Conservation (phyloP, 2,329 filamentous ascomycete species). For the Onygena corvina region DNA sequence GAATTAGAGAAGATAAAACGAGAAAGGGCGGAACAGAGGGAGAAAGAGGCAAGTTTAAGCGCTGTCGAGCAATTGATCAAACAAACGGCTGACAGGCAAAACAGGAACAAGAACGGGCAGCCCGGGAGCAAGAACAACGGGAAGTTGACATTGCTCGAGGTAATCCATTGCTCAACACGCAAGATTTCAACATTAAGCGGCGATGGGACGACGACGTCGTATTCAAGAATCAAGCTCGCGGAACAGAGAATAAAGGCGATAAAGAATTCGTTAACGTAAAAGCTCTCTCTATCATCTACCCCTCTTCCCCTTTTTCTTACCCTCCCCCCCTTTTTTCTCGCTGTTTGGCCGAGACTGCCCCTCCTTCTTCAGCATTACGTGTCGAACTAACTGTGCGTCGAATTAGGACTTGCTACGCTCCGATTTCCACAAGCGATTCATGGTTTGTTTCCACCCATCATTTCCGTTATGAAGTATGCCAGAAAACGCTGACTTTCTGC, state of each 20-base stretch:
- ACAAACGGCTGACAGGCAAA: not conserved
- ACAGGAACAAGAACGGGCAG: conserved; percentile 66
- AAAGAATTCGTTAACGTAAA: conserved; percentile 91
- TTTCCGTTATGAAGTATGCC: not conserved
- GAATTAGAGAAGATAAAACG: conserved; percentile 90
- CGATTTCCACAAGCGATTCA: conserved; percentile 96
- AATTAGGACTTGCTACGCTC: conserved; percentile 72
- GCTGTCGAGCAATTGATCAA: not conserved
- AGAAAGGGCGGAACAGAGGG: conserved; percentile 68
- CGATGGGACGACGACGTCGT: conserved; percentile 98
- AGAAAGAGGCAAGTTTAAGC: conserved; percentile 47
- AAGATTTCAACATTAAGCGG: conserved; percentile 76
- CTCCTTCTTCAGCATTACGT: not conserved
- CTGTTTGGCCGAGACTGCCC: not conserved
- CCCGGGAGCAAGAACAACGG: conserved; percentile 66
- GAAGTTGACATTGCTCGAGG: conserved; percentile 83
- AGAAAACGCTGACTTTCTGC: conserved; percentile 1
- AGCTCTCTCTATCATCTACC: conserved; percentile 7
- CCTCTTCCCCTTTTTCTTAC: not conserved
- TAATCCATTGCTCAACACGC: conserved; percentile 77
- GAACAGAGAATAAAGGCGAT: conserved; percentile 81
- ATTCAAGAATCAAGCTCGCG: conserved; percentile 95
- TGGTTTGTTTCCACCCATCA: conserved; percentile 37
- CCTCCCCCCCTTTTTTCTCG: not conserved
- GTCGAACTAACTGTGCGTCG: conserved; percentile 12